A percentile compares a stretch with the other conserved stretches of the same genome.
Conservation (phyloP, 805 yeast species). For the Candida endomychidarum region DNA sequence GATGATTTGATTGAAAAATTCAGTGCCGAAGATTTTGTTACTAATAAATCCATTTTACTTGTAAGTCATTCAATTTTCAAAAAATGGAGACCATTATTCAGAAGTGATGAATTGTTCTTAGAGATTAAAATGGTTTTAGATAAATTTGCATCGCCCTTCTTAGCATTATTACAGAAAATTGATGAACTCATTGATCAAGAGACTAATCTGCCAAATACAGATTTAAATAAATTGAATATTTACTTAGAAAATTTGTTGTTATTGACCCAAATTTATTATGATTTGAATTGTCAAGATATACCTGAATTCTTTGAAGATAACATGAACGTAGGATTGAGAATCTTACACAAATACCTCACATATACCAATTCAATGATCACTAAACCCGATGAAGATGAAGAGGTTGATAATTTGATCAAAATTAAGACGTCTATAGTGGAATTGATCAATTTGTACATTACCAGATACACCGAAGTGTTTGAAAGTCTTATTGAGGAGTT, state of each 20-base stretch:
- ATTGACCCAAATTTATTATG: conserved; percentile 81
- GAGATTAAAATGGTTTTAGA: conserved; percentile 87
- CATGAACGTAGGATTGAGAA: conserved; percentile 69
- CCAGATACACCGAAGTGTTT: conserved; percentile 90
- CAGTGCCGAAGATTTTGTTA: conserved; percentile 61
- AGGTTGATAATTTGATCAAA: conserved; percentile 64
- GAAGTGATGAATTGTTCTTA: conserved; percentile 83
- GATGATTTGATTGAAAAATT: conserved; percentile 72
- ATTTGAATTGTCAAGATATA: conserved; percentile 94
- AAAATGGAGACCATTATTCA: conserved; percentile 93
- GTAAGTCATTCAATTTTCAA: conserved; percentile 96
- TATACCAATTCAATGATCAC: conserved; percentile 55
- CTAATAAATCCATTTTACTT: conserved; percentile 79
- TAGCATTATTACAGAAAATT: conserved; percentile 63
- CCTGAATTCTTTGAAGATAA: conserved; percentile 98
- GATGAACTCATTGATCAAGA: conserved; percentile 58
- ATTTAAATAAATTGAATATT: conserved; percentile 45
- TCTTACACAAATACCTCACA: conserved; percentile 76
- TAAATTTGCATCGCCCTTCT: conserved; percentile 78
- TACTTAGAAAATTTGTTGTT: conserved; percentile 70
- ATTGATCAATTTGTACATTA: conserved; percentile 78
- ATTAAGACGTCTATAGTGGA: conserved; percentile 84
- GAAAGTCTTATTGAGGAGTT: conserved; percentile 74
- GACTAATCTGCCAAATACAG: conserved; percentile 29
- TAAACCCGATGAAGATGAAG: conserved; percentile 63